Conservation (phyloP, 78 protist genomes). For the Dictyostelium intermedium region DNA sequence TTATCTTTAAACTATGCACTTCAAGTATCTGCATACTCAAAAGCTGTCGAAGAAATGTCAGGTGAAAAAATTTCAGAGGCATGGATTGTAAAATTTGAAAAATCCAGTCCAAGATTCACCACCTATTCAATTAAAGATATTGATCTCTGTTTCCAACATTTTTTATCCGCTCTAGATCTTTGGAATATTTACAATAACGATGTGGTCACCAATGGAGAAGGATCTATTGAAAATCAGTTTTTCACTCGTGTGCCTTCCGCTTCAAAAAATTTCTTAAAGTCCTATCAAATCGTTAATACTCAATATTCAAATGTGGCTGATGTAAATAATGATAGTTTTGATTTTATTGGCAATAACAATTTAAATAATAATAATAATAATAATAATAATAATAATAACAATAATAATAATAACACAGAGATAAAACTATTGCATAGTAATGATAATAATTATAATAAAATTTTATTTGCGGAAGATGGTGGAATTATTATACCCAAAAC, state of each 20-base stretch:
- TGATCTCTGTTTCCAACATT: neutral
- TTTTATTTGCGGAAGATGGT: neutral
- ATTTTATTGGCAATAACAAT: no score
- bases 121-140: neutral
- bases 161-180: constrained; percentile 8
- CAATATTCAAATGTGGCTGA: no score
- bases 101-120: neutral
- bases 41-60: constrained; percentile 57
- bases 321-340: no score
- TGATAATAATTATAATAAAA: neutral
- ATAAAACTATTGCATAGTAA: no score
- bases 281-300: no score
- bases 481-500: neutral
- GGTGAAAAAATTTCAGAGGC: constrained; percentile 44
- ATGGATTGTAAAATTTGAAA: constrained; percentile 38
- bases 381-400: no score
- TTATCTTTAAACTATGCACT: neutral
- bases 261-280: no score
- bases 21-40: constrained; percentile 51
- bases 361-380: no score
- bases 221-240: neutral
- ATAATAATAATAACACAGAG: no score
- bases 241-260: neutral
- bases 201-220: no score
- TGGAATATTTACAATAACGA: neutral